Evolutionary conservation across 495 filamentous ascomycete genomes (phyloP), one percentile per base, ranked within the genome.

Genomic region (Apodospora peruviana): DNA sequence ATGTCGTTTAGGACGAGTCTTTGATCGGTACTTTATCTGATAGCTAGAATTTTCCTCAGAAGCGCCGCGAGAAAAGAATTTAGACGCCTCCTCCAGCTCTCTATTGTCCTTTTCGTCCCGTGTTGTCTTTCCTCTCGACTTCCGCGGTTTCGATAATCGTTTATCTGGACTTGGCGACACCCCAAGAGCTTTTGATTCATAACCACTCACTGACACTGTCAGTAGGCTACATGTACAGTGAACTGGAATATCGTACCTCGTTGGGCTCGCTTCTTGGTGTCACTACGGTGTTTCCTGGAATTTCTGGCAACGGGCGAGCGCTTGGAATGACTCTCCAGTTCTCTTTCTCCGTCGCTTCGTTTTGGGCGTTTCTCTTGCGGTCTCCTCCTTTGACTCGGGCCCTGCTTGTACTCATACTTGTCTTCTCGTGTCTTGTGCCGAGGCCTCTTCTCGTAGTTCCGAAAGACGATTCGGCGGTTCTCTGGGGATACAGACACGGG

Each of bases 351-450:
- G 38, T n/a, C 48, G 5, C 9, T 17, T 41, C 7, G 9, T 16
- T 17, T 36, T 18, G n/a, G n/a, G n/a, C n/a, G n/a, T n/a, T n/a
- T n/a, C n/a, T n/a, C n/a, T n/a, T n/a, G n/a, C n/a, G n/a, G n/a
- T n/a, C n/a, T n/a, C n/a, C 29, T 40, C 8, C 71, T 77, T 27
- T 60, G 60, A 27, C 71, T 68, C 43, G 55, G 64, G 25, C 53
- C 62, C 42, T 65, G 64, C 46, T 67, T 71, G 39, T 64, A 60
- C 10, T 83, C 60, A 50, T 76, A 82, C 48, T 68, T 79, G 54
- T 85, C 76, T 14, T 75, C 68, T 36, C 70, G 74, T 14, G 82
- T 85, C 61, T 82, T 88, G 54, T 75, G 73, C 34, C 86, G 77
- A 38, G 77, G 66, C 42, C 73, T 72, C 56, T 74, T 81, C 43